Evolutionary conservation across 805 yeast genomes (phyloP).

Genomic region (Lipomyces sp.): DNA sequence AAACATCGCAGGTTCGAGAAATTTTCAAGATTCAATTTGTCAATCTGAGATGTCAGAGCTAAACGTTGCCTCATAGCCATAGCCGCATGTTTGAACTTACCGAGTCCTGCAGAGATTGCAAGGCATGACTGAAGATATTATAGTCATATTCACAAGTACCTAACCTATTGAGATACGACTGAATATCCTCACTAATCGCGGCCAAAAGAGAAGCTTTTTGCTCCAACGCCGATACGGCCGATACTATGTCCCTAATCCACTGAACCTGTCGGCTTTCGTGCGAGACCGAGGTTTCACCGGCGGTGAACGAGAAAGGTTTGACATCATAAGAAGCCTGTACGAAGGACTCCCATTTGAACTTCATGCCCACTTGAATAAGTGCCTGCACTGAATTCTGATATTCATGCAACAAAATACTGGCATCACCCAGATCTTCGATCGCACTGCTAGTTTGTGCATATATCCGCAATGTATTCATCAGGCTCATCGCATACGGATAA

Average conservation of each 20-base stretch:
- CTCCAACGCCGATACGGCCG: slow-evolving; percentile 44
- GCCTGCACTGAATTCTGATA: slow-evolving; percentile 47
- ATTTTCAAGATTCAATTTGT: slow-evolving; percentile 45
- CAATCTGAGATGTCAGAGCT: slow-evolving; percentile 11
- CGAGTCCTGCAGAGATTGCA: slow-evolving; percentile 46
- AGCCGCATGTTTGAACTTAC: slow-evolving; percentile 14
- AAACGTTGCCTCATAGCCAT: background rate
- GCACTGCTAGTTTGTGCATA: slow-evolving; percentile 46
- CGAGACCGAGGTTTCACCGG: background rate
- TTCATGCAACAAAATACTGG: slow-evolving; percentile 50
- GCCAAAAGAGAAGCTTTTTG: slow-evolving; percentile 44
- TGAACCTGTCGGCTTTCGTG: slow-evolving; percentile 30
- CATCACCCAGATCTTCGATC: slow-evolving; percentile 50
- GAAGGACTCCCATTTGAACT: slow-evolving; percentile 60
- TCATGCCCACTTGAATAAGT: slow-evolving; percentile 47
- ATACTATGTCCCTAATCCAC: slow-evolving; percentile 46
- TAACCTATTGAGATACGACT: slow-evolving; percentile 40
- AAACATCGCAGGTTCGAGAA: slow-evolving; percentile 47
- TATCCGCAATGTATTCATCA: slow-evolving; percentile 57
- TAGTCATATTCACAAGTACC: slow-evolving; percentile 42
- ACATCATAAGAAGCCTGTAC: slow-evolving; percentile 55
- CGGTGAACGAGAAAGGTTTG: slow-evolving; percentile 37
- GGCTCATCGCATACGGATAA: slow-evolving; percentile 60
- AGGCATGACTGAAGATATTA: slow-evolving; percentile 31
- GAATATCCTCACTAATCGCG: slow-evolving; percentile 43